A percentile compares a stretch with the other conserved stretches of the same genome.
Evolutionary conservation across 139 green algal genomes (phyloP).

Genomic region (Micromonas commoda): DNA sequence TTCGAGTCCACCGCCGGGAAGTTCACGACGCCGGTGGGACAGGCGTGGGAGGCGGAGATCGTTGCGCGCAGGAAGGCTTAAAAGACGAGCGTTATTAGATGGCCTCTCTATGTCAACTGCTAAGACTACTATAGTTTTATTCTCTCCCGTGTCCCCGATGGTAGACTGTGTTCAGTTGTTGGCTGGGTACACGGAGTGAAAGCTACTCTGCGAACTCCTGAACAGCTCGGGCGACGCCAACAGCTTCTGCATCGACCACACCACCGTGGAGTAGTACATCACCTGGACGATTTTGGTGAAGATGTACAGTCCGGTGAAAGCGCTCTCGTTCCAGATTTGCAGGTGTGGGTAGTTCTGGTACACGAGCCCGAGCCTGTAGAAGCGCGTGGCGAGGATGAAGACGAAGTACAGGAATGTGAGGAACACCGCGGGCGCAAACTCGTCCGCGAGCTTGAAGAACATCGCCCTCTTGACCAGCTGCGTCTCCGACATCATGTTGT

Average conservation of each 20-base stretch:
- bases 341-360: neutral
- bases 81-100: neutral
- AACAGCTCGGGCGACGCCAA: neutral
- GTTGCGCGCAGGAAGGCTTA: neutral
- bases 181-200: neutral
- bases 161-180: neutral
- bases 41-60: constrained; percentile 18
- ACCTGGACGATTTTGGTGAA: neutral
- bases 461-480: neutral
- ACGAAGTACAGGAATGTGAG: neutral
- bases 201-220: neutral
- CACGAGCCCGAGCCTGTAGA: neutral
- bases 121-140: neutral
- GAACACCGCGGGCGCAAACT: neutral
- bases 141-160: neutral
- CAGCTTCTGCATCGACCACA: neutral
- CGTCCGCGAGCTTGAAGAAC: neutral
- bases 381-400: neutral
- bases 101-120: neutral
- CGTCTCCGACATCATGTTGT: neutral
- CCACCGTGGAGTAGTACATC: neutral
- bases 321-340: neutral
- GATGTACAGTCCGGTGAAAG: neutral
- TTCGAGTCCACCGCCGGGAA: neutral
- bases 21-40: neutral